Conservation (phyloP, 225 moss, liverwort and hornwort genomes). For the Anthoceros angustus region DNA sequence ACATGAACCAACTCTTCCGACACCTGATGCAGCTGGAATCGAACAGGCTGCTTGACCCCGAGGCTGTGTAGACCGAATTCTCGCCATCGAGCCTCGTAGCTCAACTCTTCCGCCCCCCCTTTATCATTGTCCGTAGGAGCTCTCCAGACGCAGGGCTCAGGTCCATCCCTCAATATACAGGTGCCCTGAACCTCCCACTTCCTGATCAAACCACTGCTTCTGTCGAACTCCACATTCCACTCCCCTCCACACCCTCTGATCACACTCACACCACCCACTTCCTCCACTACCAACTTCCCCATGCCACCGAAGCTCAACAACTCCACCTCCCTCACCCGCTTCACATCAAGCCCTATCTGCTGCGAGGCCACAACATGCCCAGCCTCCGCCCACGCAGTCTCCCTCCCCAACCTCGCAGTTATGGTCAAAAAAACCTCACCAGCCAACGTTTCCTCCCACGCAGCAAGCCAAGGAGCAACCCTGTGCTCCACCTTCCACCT, state of each 20-base stretch:
- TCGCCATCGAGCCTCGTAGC: conserved; percentile 70
- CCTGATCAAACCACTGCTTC: conserved; percentile 38
- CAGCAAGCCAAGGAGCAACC: conserved; percentile 51
- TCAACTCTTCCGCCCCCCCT: conserved; percentile 46
- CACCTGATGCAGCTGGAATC: conserved; percentile 16
- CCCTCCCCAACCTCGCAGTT: conserved; percentile 28
- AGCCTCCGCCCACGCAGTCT: conserved; percentile 56
- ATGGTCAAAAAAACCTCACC: conserved; percentile 58
- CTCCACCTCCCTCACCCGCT: conserved; percentile 17
- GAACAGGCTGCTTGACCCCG: conserved; percentile 19
- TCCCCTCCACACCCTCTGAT: conserved; percentile 24
- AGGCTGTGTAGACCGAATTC: conserved; percentile 56
- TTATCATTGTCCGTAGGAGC: conserved; percentile 99
- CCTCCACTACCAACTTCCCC: conserved; percentile 33
- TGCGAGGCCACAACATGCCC: conserved; percentile 57
- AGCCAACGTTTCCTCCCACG: conserved; percentile 33
- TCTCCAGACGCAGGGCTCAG: conserved; percentile 87
- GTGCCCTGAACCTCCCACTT: conserved; percentile 62
- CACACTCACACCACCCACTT: conserved; percentile 23
- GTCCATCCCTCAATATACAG: conserved; percentile 43
- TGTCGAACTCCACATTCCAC: conserved; percentile 70
- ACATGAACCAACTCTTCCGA: conserved; percentile 28
- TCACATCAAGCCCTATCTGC: conserved; percentile 44
- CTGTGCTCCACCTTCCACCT: conserved; percentile 29
- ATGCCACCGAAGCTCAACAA: conserved; percentile 26